Conservation (phyloP, 108 stramenopile genomes). For the Skeletonema costatum region DNA sequence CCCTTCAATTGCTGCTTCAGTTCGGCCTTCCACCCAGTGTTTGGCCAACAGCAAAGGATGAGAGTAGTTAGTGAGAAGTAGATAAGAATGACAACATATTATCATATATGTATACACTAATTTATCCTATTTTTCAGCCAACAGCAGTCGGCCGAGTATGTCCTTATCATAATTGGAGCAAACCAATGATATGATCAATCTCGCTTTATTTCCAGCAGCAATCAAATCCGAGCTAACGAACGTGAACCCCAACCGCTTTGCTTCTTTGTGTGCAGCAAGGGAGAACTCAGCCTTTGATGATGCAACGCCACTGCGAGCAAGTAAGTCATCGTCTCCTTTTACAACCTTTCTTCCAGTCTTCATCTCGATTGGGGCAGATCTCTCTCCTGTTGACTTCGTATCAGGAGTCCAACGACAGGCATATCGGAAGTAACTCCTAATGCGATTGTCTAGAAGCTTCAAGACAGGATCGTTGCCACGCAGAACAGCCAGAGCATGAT, state of each 20-base stretch:
- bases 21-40: conserved; percentile 35
- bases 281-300: conserved; percentile 31
- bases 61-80: neutral
- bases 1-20: conserved; percentile 25
- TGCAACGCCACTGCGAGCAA: conserved; percentile 4
- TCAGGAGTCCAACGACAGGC: conserved; percentile 35
- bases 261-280: conserved; percentile 34
- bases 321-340: neutral
- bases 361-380: conserved; percentile 20
- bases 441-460: conserved; percentile 58
- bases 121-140: neutral
- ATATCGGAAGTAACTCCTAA: conserved; percentile 43
- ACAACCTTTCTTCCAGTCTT: conserved; percentile 28
- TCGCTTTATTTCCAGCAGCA: conserved; percentile 19
- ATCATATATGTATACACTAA: neutral
- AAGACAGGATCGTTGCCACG: conserved; percentile 57
- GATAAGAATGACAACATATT: neutral
- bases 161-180: conserved; percentile 30
- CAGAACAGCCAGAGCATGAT: conserved; percentile 37
- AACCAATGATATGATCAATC: conserved; percentile 22
- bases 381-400: neutral
- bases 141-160: conserved; percentile 33
- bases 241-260: conserved; percentile 35
- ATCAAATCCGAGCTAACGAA: conserved; percentile 30
- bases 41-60: conserved; percentile 7